These are phyloP conservation scores for Ustilago bromivora DNA, from an alignment of 1,284 basidiomycete genomes.

Conservation along the genomic window DNA sequence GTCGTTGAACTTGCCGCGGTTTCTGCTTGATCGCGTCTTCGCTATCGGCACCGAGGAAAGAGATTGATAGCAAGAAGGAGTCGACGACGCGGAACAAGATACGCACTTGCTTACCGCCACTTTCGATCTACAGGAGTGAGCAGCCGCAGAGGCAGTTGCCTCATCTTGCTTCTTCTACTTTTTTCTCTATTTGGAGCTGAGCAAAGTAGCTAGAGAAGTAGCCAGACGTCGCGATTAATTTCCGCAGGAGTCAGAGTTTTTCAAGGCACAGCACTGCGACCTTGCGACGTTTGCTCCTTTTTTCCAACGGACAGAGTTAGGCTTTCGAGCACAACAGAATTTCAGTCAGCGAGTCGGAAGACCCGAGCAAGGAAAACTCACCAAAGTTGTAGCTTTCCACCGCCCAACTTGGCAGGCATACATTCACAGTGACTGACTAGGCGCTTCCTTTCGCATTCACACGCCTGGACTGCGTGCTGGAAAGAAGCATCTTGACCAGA, in stretches of 20 bases:
- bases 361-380: background rate
- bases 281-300: background rate
- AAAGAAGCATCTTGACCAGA: background rate
- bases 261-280: no score
- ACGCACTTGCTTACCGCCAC: background rate
- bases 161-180: background rate
- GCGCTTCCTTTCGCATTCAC: background rate
- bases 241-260: background rate
- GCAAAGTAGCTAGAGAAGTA: background rate
- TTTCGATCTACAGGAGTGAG: background rate
- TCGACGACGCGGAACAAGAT: background rate
- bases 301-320: background rate
- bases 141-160: background rate
- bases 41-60: background rate
- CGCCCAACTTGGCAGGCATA: no score
- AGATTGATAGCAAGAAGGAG: background rate
- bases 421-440: background rate
- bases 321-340: background rate
- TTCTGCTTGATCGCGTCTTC: background rate
- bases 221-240: slow-evolving; percentile 2
- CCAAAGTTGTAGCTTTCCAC: background rate
- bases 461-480: background rate
- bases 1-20: background rate
- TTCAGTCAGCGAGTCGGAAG: background rate
- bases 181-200: background rate